Conservation (phyloP, 495 filamentous ascomycete species). For the Aspergillus sclerotioniger region DNA sequence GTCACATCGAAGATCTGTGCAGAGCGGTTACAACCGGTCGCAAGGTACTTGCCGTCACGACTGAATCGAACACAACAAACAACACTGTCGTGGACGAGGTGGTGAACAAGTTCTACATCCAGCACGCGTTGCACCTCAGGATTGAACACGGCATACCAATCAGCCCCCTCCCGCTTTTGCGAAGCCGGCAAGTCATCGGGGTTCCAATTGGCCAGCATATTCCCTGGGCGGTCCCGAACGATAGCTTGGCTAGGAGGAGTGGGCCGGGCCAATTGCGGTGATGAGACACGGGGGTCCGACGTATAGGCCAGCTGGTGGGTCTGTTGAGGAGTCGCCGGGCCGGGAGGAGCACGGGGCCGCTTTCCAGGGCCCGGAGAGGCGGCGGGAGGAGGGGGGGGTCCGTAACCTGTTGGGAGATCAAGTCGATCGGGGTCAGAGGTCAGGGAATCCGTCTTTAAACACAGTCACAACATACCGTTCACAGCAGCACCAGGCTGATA, state of each 20-base stretch:
- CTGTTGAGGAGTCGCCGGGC: conserved; percentile 88
- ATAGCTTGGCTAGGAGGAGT: conserved; percentile 63
- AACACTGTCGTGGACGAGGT: conserved; percentile 80
- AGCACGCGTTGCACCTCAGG: conserved; percentile 76
- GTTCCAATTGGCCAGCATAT: conserved; percentile 84
- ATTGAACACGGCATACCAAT: conserved; percentile 93
- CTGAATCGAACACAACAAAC: conserved; percentile 92
- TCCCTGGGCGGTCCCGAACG: conserved; percentile 62
- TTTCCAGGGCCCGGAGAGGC: conserved; percentile 84
- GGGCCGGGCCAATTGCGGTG: conserved; percentile 79
- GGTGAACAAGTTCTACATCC: conserved; percentile 86
- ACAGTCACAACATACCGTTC: conserved; percentile 57
- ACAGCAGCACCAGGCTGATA: conserved; percentile 63
- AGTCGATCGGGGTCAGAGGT: conserved; percentile 28
- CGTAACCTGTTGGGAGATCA: conserved; percentile 48
- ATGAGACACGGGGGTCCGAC: conserved; percentile 68
- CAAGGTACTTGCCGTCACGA: conserved; percentile 82
- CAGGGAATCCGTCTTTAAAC: conserved; percentile 15
- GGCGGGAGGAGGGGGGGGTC: conserved; percentile 72
- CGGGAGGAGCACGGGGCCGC: conserved; percentile 58
- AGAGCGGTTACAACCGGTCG: conserved; percentile 84
- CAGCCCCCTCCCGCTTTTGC: conserved; percentile 76
- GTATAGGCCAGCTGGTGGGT: conserved; percentile 75
- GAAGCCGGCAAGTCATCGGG: conserved; percentile 76
- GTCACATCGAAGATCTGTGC: conserved; percentile 88